A percentile compares a stretch with the other conserved stretches of the same genome.
Conservation (phyloP, 1,284 basidiomycete genomes). For the Rhodofomes roseus region DNA sequence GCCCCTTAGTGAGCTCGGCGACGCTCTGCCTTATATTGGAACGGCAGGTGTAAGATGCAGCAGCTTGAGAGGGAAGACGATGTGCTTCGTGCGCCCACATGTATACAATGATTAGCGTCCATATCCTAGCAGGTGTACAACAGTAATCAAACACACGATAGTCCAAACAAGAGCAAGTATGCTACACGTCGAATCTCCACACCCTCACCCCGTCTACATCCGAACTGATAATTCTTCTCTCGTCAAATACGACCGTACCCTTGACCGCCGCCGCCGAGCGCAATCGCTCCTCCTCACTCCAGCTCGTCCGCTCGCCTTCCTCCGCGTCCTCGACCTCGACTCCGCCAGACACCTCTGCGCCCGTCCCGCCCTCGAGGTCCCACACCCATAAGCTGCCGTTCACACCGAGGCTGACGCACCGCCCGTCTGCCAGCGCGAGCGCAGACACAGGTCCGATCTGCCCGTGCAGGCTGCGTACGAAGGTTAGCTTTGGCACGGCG, state of each 20-base stretch:
- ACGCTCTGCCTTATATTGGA: no score
- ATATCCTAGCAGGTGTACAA: not conserved
- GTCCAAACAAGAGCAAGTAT: not conserved
- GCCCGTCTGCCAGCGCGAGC: constrained; percentile 70
- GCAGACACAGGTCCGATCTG: constrained; percentile 62
- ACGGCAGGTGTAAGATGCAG: no score
- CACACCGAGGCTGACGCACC: constrained; percentile 68
- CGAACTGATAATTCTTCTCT: constrained; percentile 62
- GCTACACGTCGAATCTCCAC: constrained; percentile 65
- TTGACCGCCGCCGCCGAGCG: constrained; percentile 18
- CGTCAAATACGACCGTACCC: constrained; percentile 66
- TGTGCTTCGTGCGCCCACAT: not conserved
- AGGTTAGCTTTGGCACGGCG: constrained; percentile 58
- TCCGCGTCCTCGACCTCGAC: constrained; percentile 9
- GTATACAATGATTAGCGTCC: not conserved
- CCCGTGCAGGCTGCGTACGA: constrained; percentile 66
- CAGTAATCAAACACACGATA: not conserved
- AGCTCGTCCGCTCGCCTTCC: not conserved
- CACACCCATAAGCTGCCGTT: constrained; percentile 79
- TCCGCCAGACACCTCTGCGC: constrained; percentile 46
- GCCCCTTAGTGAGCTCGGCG: not conserved
- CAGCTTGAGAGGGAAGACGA: not conserved
- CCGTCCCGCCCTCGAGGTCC: constrained; percentile 70
- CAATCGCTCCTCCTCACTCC: constrained; percentile 8
- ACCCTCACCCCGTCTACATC: constrained; percentile 49